A percentile compares a stretch with the other conserved stretches of the same genome.
Evolutionary conservation across 371 early-diverging fungal species (phyloP).

Genomic region (Zychaea mexicana): DNA sequence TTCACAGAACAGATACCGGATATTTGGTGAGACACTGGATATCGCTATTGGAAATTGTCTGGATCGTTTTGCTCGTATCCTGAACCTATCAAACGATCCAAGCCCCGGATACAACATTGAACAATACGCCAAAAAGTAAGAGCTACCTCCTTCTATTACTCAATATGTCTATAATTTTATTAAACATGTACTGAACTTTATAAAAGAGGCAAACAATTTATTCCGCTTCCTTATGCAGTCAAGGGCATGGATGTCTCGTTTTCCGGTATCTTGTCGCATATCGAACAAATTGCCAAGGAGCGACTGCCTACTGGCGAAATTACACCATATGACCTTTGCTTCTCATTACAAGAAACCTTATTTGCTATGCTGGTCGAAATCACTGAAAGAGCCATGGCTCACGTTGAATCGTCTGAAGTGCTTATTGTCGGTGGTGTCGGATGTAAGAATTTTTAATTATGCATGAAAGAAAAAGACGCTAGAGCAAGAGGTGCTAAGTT

Average conservation of each 20-base stretch:
- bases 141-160: neutral
- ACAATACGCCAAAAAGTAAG: conserved; percentile 87
- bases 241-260: conserved; percentile 99
- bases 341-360: conserved; percentile 97
- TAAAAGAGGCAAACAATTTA: conserved; percentile 78
- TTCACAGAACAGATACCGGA: conserved; percentile 90
- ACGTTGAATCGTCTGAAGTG: conserved; percentile 92
- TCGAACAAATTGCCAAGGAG: conserved; percentile 80
- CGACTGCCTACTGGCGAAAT: conserved; percentile 62
- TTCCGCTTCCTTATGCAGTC: conserved; percentile 96
- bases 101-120: conserved; percentile 99
- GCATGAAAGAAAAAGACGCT: neutral
- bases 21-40: conserved; percentile 99
- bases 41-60: conserved; percentile 99
- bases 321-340: conserved; percentile 93
- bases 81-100: conserved; percentile 96
- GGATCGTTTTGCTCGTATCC: conserved; percentile 96
- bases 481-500: neutral
- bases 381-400: conserved; percentile 99
- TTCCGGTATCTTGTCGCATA: conserved; percentile 92
- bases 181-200: neutral
- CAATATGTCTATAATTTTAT: neutral
- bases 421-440: conserved; percentile 99
- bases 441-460: conserved; percentile 59
- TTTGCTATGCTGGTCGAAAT: conserved; percentile 99